Conservation (phyloP, 306 rosid species). For the Bauhinia variegata region DNA sequence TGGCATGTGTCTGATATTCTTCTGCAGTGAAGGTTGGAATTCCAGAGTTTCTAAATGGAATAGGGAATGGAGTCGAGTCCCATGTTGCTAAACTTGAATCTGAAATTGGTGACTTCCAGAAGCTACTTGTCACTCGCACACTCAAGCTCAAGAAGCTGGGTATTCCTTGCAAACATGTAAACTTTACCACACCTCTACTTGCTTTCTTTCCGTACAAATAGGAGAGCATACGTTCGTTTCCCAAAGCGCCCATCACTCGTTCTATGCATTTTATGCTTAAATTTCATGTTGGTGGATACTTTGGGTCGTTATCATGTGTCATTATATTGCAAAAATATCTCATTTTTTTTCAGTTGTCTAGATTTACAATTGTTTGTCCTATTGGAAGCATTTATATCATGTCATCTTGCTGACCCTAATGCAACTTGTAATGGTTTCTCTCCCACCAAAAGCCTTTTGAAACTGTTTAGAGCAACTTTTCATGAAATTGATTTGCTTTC, state of each 20-base stretch:
- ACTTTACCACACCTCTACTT: background rate
- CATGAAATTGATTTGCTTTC: background rate
- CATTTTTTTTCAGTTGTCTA: background rate
- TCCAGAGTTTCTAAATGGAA: slow-evolving; percentile 77
- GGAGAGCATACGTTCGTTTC: background rate
- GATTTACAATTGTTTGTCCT: background rate
- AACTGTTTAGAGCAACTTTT: background rate
- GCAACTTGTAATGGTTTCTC: background rate
- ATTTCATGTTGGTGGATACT: background rate
- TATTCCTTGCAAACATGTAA: slow-evolving; percentile 84
- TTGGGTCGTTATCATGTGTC: background rate
- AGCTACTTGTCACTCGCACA: slow-evolving; percentile 77
- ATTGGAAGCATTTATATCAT: background rate
- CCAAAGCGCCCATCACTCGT: background rate
- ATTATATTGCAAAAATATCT: no score
- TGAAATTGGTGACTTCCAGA: slow-evolving; percentile 81
- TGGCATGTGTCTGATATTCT: slow-evolving; percentile 8
- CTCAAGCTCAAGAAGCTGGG: slow-evolving; percentile 83
- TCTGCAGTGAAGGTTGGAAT: slow-evolving; percentile 80
- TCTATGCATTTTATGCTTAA: background rate
- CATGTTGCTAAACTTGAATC: slow-evolving; percentile 76
- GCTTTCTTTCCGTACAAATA: background rate
- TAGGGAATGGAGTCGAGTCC: slow-evolving; percentile 79
- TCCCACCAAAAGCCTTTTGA: background rate
- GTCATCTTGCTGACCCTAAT: background rate